Conservation (phyloP, 768 basidiomycete species). For the Cystobasidium ongulense region DNA sequence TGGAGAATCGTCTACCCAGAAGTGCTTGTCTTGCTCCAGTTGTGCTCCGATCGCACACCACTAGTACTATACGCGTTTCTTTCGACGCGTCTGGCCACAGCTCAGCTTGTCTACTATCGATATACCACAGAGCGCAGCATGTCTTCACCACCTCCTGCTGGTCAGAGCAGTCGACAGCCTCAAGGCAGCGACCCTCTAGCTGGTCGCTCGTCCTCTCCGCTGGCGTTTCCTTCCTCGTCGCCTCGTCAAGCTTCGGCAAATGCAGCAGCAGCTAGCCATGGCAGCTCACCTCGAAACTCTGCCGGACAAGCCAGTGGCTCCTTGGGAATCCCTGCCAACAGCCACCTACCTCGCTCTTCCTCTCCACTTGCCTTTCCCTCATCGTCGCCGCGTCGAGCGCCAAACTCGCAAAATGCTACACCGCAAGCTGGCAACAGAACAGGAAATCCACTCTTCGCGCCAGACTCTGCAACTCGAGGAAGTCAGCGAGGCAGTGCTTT, state of each 20-base stretch:
- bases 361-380: slow-evolving; percentile 47
- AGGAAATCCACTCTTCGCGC: slow-evolving; percentile 33
- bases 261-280: background rate
- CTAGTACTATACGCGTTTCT: too few species aligned
- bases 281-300: background rate
- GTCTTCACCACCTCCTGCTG: background rate
- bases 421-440: slow-evolving; percentile 16
- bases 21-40: too few species aligned
- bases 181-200: background rate
- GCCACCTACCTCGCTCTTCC: slow-evolving; percentile 37
- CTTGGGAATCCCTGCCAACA: background rate
- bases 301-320: background rate
- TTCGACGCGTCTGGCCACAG: slow-evolving; percentile 2
- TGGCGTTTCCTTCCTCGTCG: slow-evolving; percentile 33
- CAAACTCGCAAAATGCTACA: slow-evolving; percentile 27
- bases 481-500: background rate
- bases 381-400: slow-evolving; percentile 33
- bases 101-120: background rate
- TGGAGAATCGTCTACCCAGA: too few species aligned
- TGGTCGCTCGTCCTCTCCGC: slow-evolving; percentile 30
- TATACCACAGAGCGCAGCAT: background rate
- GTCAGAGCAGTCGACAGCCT: background rate
- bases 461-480: slow-evolving; percentile 26
- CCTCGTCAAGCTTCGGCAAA: background rate
- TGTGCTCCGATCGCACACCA: too few species aligned